A percentile compares a stretch with the other conserved stretches of the same genome.
Conservation (phyloP, 306 rosid species). For the Spatholobus suberectus region DNA sequence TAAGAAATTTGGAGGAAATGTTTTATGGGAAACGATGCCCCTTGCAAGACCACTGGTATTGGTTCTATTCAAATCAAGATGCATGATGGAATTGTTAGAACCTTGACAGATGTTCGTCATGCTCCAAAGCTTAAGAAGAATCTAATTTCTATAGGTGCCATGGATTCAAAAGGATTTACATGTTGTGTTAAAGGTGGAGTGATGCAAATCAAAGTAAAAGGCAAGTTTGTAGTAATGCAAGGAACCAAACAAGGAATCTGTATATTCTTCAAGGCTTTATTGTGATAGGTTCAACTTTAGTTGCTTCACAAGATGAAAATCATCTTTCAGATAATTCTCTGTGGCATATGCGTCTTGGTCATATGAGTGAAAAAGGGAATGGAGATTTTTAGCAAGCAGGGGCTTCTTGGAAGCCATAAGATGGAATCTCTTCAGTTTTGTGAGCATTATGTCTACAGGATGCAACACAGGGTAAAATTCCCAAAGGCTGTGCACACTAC, state of each 20-base stretch:
- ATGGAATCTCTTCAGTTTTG: too few species aligned
- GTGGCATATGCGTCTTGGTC: not conserved
- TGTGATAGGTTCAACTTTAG: too few species aligned
- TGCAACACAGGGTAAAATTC: not conserved
- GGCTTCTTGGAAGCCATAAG: not conserved
- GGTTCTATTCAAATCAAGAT: not conserved
- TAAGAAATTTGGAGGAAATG: not conserved
- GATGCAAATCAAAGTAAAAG: too few species aligned
- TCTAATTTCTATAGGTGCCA: not conserved
- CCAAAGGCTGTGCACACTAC: not conserved
- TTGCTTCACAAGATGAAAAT: not conserved
- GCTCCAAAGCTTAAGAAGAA: not conserved
- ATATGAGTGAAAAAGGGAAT: not conserved
- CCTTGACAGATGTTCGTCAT: not conserved
- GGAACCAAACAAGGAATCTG: too few species aligned
- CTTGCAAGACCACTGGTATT: not conserved
- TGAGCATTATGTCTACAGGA: not conserved
- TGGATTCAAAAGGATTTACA: too few species aligned
- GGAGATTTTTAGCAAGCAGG: not conserved
- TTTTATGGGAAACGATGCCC: not conserved
- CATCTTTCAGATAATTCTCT: not conserved
- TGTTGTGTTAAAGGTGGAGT: too few species aligned
- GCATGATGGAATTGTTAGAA: too few species aligned
- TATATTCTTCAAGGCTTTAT: too few species aligned
- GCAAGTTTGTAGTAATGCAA: too few species aligned